Evolutionary conservation across 2,329 filamentous ascomycete species (phyloP).

Genomic region (Madurella mycetomatis): DNA sequence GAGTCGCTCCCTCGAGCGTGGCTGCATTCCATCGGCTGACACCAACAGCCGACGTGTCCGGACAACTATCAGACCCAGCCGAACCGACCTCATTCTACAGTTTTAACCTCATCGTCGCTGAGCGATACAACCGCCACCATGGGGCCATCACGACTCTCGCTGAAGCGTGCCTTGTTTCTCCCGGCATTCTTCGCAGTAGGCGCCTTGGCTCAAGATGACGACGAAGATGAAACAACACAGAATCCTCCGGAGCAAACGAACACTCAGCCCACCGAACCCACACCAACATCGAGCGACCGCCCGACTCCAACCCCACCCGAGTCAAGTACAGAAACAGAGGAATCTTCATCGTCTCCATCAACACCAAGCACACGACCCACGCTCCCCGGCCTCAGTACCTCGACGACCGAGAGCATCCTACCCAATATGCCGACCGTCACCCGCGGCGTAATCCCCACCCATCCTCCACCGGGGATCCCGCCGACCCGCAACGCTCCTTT

Average conservation of each 20-base stretch:
- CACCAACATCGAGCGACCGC: background rate
- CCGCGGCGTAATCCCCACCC: slow-evolving; percentile 44
- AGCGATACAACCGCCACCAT: slow-evolving; percentile 22
- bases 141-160: slow-evolving; percentile 28
- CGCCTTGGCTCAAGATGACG: slow-evolving; percentile 27
- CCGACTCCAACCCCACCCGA: background rate
- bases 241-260: background rate
- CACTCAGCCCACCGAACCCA: background rate
- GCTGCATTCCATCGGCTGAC: background rate
- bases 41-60: background rate
- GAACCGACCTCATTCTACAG: background rate
- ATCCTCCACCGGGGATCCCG: slow-evolving; percentile 72
- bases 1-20: background rate
- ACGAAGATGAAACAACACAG: slow-evolving; percentile 11
- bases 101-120: background rate
- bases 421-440: slow-evolving; percentile 42
- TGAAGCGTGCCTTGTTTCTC: slow-evolving; percentile 33
- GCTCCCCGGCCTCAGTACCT: slow-evolving; percentile 14
- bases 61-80: background rate
- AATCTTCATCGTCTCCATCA: background rate
- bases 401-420: slow-evolving; percentile 8
- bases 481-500: slow-evolving; percentile 81
- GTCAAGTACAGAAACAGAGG: background rate
- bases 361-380: background rate
- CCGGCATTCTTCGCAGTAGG: slow-evolving; percentile 26